These are phyloP conservation scores for Solanum arcanum DNA, from an alignment of 257 asterid genomes.

Conservation along the genomic window DNA sequence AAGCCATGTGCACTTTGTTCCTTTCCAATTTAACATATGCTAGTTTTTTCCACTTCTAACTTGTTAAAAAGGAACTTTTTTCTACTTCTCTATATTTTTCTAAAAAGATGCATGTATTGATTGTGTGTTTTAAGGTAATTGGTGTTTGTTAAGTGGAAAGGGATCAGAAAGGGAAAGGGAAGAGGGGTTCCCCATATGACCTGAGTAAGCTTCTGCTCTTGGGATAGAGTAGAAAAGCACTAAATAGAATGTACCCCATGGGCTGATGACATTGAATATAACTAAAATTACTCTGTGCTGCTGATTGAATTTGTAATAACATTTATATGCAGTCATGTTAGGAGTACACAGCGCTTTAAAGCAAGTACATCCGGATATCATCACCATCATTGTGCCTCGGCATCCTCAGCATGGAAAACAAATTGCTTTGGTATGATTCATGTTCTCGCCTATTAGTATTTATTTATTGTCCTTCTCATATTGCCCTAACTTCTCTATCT, in stretches of 20 bases:
- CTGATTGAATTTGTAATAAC: constrained; percentile 11
- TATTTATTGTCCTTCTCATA: background rate
- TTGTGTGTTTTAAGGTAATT: background rate
- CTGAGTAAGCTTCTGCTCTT: background rate
- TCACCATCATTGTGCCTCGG: constrained; percentile 81
- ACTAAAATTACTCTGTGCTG: background rate
- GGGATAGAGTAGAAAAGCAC: background rate
- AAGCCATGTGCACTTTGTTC: background rate
- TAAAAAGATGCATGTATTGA: background rate
- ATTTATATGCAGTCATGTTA: constrained; percentile 52
- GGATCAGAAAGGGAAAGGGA: background rate
- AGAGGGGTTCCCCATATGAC: background rate
- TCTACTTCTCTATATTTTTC: background rate
- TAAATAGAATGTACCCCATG: background rate
- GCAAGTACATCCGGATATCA: constrained; percentile 44
- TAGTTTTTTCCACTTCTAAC: background rate
- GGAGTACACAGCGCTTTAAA: constrained; percentile 57
- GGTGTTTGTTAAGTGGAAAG: background rate
- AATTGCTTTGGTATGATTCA: constrained; percentile 55
- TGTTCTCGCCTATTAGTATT: background rate
- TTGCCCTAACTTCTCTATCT: background rate
- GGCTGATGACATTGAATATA: background rate
- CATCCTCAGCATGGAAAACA: constrained; percentile 58
- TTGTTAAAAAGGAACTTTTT: background rate
- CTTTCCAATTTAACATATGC: background rate